Percentiles rank a stretch among this genome's conserved stretches.
Conservation (phyloP, 2,329 filamentous ascomycete species). For the Colletotrichum sp. region DNA sequence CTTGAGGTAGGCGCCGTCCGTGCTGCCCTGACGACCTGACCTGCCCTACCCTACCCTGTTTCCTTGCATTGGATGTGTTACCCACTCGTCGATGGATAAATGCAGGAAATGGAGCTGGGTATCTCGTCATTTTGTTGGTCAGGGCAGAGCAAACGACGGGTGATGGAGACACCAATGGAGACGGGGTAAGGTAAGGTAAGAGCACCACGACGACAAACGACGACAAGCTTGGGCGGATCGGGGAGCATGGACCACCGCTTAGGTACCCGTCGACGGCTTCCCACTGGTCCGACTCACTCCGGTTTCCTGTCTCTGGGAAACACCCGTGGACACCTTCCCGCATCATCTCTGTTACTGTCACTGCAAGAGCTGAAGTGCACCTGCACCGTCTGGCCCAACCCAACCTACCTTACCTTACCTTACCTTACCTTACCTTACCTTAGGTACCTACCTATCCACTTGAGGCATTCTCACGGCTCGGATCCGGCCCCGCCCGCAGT, state of each 20-base stretch:
- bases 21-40: neutral
- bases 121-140: conserved; percentile 17
- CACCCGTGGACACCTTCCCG: too few species aligned
- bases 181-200: neutral
- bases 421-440: too few species aligned
- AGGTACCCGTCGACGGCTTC: neutral
- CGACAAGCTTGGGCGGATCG: neutral
- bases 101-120: neutral
- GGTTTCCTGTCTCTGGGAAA: conserved; percentile 11
- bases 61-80: conserved; percentile 6
- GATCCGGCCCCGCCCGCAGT: neutral
- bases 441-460: neutral
- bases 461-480: neutral
- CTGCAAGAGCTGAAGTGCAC: neutral
- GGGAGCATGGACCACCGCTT: conserved; percentile 19
- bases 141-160: neutral
- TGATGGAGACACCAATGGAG: neutral
- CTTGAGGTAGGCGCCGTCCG: neutral
- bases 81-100: conserved; percentile 1
- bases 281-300: conserved; percentile 5
- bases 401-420: too few species aligned
- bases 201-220: neutral
- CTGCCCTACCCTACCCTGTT: neutral
- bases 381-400: neutral
- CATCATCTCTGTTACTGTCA: too few species aligned